Evolutionary conservation across 2,329 filamentous ascomycete species (phyloP).

Genomic region (Talaromyces funiculosus): DNA sequence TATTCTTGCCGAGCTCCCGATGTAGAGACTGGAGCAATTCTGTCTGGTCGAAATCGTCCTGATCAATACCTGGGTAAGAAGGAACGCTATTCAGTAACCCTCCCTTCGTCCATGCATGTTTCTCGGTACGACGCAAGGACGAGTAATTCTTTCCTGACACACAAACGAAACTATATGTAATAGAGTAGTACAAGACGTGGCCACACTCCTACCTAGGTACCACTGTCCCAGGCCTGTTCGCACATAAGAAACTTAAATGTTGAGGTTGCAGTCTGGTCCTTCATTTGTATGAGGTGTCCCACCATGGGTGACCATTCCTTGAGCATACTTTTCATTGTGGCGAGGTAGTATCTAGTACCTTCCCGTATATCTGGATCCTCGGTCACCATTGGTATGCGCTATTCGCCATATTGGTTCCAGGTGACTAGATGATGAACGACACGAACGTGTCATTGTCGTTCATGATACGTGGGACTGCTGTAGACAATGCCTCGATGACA

Average conservation of each 20-base stretch:
- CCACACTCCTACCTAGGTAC: not conserved
- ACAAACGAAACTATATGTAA: not conserved
- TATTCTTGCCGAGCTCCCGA: not conserved
- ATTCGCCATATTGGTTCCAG: not conserved
- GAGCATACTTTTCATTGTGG: not conserved
- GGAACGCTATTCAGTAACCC: not conserved
- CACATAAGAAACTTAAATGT: not conserved
- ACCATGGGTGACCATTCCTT: not conserved
- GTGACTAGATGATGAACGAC: not conserved
- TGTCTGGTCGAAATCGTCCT: not conserved
- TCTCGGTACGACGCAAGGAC: conserved; percentile 4
- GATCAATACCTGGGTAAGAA: not conserved
- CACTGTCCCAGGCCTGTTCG: not conserved
- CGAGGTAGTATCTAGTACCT: not conserved
- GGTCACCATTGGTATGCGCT: not conserved
- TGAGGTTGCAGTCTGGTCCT: not conserved
- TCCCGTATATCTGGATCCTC: not conserved
- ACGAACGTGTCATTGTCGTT: not conserved
- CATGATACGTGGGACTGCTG: not conserved
- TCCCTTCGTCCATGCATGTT: not conserved
- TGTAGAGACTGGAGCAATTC: not conserved
- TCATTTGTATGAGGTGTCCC: too few relatives aligned
- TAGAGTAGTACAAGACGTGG: not conserved
- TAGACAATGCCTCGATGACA: not conserved
- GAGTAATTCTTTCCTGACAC: not conserved